phyloP scores from a whole-genome alignment of 331 rosid genomes.

The Pyracantha coccinea region DNA sequence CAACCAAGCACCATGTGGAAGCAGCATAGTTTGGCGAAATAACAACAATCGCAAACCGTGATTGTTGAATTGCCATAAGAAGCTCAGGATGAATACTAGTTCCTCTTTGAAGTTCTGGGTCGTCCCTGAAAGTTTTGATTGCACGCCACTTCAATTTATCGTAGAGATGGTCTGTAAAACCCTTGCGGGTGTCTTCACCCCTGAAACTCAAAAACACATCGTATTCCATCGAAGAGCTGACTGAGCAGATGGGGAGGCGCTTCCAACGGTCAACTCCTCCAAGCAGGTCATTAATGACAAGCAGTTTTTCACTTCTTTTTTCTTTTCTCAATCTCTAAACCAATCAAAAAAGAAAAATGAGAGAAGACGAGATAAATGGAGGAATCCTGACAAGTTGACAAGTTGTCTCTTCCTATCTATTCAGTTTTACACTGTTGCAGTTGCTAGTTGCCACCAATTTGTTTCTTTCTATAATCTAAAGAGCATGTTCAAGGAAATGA shows the following conservation, averaged over 20 bases:
- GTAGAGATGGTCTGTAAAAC: neutral
- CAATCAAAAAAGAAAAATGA: no score
- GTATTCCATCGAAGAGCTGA: neutral
- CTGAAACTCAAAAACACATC: constrained; percentile 23
- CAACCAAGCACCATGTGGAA: constrained; percentile 21
- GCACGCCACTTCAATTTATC: neutral
- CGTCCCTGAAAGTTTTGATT: constrained; percentile 9
- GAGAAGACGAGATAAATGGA: no score
- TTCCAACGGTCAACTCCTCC: neutral
- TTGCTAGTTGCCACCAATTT: no score
- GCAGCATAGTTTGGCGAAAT: constrained; percentile 5
- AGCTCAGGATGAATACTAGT: neutral
- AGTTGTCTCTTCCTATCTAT: no score
- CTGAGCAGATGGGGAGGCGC: neutral
- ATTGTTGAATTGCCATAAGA: neutral
- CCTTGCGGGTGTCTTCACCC: constrained; percentile 13
- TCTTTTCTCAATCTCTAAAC: no score
- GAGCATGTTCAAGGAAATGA: no score
- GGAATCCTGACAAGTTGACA: no score
- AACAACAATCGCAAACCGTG: constrained; percentile 2
- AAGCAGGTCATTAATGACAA: no score
- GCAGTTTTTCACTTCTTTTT: no score
- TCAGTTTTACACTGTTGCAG: no score
- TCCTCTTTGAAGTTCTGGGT: constrained; percentile 12
- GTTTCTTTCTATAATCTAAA: no score